phyloP scores from a whole-genome alignment of 2,329 filamentous ascomycete species.

The Akanthomyces dipterigenus region DNA sequence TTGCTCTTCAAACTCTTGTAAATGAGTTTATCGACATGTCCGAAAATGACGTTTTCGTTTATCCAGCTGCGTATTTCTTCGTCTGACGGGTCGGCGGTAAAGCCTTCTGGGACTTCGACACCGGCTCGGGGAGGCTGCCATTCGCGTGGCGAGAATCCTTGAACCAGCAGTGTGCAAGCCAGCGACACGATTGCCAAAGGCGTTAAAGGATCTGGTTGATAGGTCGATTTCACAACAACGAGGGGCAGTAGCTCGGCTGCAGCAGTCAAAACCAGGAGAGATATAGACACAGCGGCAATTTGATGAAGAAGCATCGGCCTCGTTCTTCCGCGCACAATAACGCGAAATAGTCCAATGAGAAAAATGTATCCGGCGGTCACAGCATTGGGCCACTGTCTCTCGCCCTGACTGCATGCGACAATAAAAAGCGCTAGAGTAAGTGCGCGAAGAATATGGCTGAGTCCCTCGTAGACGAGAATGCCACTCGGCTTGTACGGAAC shows the following conservation, averaged over 20 bases:
- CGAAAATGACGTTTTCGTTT: constrained; percentile 42
- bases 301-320: constrained; percentile 41
- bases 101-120: constrained; percentile 29
- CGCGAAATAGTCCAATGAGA: constrained; percentile 37
- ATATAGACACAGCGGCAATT: constrained; percentile 32
- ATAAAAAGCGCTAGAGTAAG: background rate
- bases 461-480: background rate
- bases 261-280: constrained; percentile 28
- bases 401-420: background rate
- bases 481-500: constrained; percentile 4
- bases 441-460: constrained; percentile 2
- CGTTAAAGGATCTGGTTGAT: background rate
- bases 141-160: constrained; percentile 41
- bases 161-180: constrained; percentile 30
- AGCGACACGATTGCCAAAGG: constrained; percentile 17
- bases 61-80: constrained; percentile 50
- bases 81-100: constrained; percentile 33
- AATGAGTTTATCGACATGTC: constrained; percentile 16
- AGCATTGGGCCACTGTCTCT: constrained; percentile 29
- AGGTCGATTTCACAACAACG: constrained; percentile 23
- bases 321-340: constrained; percentile 35
- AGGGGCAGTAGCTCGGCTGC: constrained; percentile 34
- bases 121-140: constrained; percentile 40
- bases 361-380: constrained; percentile 35
- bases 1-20: constrained; percentile 37